phyloP scores from a whole-genome alignment of 148 eudicot species.

The Limonium bicolor region DNA sequence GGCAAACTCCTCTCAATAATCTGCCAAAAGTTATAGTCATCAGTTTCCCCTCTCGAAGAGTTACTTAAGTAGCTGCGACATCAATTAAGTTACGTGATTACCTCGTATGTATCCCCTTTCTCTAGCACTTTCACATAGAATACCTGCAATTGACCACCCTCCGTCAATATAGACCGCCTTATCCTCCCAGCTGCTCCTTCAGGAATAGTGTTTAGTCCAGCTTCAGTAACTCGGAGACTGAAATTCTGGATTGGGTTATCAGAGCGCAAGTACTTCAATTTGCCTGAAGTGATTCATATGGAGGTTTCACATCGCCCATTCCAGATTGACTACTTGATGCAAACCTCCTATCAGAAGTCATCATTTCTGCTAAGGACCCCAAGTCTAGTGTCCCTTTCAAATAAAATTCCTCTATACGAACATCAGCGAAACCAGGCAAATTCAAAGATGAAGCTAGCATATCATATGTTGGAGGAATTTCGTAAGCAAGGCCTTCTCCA shows the following conservation, averaged over 20 bases:
- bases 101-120: slow-evolving; percentile 98
- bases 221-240: slow-evolving; percentile 64
- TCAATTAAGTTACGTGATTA: slow-evolving; percentile 9
- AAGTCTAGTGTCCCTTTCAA: slow-evolving; percentile 83
- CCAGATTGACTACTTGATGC: slow-evolving; percentile 44
- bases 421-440: slow-evolving; percentile 67
- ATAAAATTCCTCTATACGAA: slow-evolving; percentile 69
- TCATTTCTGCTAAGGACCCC: slow-evolving; percentile 83
- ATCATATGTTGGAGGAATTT: slow-evolving; percentile 80
- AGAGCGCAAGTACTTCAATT: slow-evolving; percentile 40
- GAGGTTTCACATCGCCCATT: slow-evolving; percentile 63
- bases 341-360: slow-evolving; percentile 63
- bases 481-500: slow-evolving; percentile 73
- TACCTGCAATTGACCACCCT: slow-evolving; percentile 72
- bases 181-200: slow-evolving; percentile 95
- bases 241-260: slow-evolving; percentile 38
- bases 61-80: slow-evolving; percentile 2
- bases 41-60: no score
- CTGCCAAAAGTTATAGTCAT: no score
- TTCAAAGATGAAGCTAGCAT: slow-evolving; percentile 54
- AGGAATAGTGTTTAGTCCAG: slow-evolving; percentile 52
- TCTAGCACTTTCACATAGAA: slow-evolving; percentile 89
- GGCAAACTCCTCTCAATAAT: slow-evolving; percentile 92
- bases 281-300: slow-evolving; percentile 83
- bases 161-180: slow-evolving; percentile 62